phyloP scores from a whole-genome alignment of 176 grass and related monocot genomes.

The Oryza rufipogon region DNA sequence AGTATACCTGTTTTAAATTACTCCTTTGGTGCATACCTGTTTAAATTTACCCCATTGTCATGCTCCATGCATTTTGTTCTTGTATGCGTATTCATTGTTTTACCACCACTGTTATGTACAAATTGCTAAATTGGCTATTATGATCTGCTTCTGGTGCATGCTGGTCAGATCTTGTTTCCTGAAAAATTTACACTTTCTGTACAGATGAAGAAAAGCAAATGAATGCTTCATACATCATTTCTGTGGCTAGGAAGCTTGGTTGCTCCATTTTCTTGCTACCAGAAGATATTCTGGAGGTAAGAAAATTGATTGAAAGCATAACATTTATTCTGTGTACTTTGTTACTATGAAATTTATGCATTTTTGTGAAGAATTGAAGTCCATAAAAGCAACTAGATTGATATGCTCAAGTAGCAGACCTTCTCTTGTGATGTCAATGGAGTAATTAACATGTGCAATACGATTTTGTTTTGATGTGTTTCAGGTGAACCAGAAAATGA shows the following conservation, averaged over 20 bases:
- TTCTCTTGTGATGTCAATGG: neutral
- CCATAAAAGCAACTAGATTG: constrained; percentile 1
- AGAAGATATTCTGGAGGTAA: constrained; percentile 95
- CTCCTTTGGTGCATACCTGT: neutral
- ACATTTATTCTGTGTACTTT: constrained; percentile 7
- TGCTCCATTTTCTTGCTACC: constrained; percentile 97
- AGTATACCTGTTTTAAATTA: neutral
- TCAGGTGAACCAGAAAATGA: constrained; percentile 99
- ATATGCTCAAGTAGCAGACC: neutral
- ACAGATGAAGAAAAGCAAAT: constrained; percentile 96
- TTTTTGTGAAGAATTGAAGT: neutral
- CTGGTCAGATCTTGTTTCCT: constrained; percentile 22
- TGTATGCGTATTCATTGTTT: constrained; percentile 22
- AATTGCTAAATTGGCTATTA: constrained; percentile 18
- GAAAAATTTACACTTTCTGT: constrained; percentile 26
- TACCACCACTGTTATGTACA: constrained; percentile 8
- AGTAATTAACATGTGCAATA: constrained; percentile 6
- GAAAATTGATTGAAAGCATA: neutral
- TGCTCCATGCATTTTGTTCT: neutral
- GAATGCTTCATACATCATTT: constrained; percentile 99
- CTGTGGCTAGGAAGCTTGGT: constrained; percentile 93
- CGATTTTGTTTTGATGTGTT: constrained; percentile 17
- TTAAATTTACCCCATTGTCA: neutral
- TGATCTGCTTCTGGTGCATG: neutral
- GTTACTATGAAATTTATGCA: neutral